Conservation (phyloP, 2,329 filamentous ascomycete genomes). For the Nigrograna mackinnonii region DNA sequence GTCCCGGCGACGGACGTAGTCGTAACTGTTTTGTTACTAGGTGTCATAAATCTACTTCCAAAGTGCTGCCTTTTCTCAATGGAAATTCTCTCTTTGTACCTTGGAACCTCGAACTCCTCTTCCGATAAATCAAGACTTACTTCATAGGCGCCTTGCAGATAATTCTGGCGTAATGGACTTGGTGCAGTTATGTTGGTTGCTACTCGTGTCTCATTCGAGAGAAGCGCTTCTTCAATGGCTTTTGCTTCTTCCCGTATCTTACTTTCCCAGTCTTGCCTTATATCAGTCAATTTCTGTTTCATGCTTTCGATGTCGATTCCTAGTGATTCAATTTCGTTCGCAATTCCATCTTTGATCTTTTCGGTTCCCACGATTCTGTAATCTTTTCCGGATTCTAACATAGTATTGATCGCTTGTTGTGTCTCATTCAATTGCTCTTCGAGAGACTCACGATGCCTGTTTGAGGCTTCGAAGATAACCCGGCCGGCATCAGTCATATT, state of each 20-base stretch:
- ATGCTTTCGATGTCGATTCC: slow-evolving; percentile 1
- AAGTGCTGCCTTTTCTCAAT: no score
- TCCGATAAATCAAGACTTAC: no score
- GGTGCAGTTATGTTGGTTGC: neutral
- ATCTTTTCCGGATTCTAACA: neutral
- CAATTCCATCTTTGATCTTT: neutral
- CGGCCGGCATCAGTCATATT: slow-evolving; percentile 4
- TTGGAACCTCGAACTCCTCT: neutral
- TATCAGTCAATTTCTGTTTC: neutral
- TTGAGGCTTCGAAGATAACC: neutral
- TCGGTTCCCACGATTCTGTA: neutral
- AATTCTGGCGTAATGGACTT: no score
- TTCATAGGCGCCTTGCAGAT: no score
- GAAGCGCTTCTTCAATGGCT: neutral
- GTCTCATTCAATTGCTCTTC: slow-evolving; percentile 1
- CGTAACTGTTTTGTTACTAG: neutral
- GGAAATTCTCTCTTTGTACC: neutral
- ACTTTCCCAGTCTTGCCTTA: neutral
- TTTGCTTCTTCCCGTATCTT: neutral
- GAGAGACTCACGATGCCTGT: neutral
- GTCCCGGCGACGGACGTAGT: slow-evolving; percentile 5
- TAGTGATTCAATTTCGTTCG: neutral
- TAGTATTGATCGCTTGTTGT: neutral
- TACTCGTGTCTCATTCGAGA: neutral
- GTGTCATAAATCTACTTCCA: neutral